These are phyloP conservation scores for Caloboletus firmus DNA, from an alignment of 1,284 basidiomycete genomes.

Conservation along the genomic window DNA sequence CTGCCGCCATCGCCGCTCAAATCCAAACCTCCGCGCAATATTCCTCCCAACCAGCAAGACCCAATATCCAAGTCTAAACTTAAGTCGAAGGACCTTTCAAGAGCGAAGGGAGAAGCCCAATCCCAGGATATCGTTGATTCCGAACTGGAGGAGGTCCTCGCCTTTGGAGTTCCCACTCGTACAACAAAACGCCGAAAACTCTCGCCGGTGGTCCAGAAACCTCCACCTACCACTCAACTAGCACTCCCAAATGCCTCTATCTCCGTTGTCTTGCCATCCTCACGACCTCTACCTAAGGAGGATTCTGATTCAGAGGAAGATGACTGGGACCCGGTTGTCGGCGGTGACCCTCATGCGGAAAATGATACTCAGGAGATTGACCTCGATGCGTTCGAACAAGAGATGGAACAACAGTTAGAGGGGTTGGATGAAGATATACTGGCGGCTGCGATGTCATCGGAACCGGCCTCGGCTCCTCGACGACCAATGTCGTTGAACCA, in stretches of 20 bases:
- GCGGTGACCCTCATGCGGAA: constrained; percentile 36
- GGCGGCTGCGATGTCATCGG: constrained; percentile 43
- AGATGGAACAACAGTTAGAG: constrained; percentile 48
- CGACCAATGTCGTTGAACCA: constrained; percentile 56
- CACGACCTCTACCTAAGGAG: constrained; percentile 25
- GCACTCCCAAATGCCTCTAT: constrained; percentile 46
- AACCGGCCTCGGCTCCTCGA: constrained; percentile 31
- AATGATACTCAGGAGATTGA: constrained; percentile 48
- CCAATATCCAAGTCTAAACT: constrained; percentile 26
- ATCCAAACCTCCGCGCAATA: constrained; percentile 23
- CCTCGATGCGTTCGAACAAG: constrained; percentile 47
- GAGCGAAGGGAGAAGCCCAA: constrained; percentile 24
- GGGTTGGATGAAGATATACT: constrained; percentile 41
- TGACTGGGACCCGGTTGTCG: constrained; percentile 51
- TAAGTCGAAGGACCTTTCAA: constrained; percentile 29
- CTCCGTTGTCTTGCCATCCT: constrained; percentile 36
- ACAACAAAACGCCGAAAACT: constrained; percentile 41
- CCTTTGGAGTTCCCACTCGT: constrained; percentile 38
- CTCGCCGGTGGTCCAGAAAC: constrained; percentile 37
- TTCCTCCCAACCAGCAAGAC: constrained; percentile 27
- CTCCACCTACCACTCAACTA: constrained; percentile 35
- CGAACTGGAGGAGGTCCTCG: constrained; percentile 42
- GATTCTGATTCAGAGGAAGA: constrained; percentile 57
- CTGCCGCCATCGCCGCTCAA: constrained; percentile 29
- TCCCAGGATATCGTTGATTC: constrained; percentile 32